Evolutionary conservation across 2,329 filamentous ascomycete genomes (phyloP), one percentile per base, ranked within the genome.

Genomic region (Aspergillus transmontanensis): DNA sequence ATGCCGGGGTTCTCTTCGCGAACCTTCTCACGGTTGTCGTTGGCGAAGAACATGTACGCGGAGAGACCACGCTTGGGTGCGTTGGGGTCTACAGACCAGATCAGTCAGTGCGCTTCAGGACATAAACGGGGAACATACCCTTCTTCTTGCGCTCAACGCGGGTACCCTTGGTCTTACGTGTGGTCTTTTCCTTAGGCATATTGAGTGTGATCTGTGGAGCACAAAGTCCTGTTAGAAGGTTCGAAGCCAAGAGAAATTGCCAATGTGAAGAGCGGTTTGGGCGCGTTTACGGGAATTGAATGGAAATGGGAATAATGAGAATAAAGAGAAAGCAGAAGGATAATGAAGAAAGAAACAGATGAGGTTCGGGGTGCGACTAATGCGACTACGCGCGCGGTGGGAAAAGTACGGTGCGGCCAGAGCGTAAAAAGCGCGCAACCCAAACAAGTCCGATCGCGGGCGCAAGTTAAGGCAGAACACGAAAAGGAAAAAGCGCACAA

Each of bases 31-130:
- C 95, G 94, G 84, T 97, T 93, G 84, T 98, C 95, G 78, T 98
- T 98, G 88, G 95, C 95, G 81, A 98, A 99, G 90, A 98, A 98
- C 95, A 99, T 99, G 89, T 99, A 99, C 69, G 95, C 95, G 59
- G 95, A 98, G 57, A 99, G 92, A 85, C 94, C 95, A 83, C 95
- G 93, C 93, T 98, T 99, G 80, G 95, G 95, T 65, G 94, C 94
- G 83, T 97, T 97, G 82, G 93, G 93, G 83, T 97, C 94, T 96
- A 74, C 10, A 19, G 46, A 41, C n/a, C 7, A 48, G 36, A 54
- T 71, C 55, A 73, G 70, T 66, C 62, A 63, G 54, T 57, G n/a
- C 14, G 26, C 26, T n/a, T 43, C 46, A 56, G 16, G 11, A 41
- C 30, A 34, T 58, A 59, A 59, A 26, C 45, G 26, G 19, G 14